phyloP scores from a whole-genome alignment of 140 eudicot species.

The Senecio squalidus region DNA sequence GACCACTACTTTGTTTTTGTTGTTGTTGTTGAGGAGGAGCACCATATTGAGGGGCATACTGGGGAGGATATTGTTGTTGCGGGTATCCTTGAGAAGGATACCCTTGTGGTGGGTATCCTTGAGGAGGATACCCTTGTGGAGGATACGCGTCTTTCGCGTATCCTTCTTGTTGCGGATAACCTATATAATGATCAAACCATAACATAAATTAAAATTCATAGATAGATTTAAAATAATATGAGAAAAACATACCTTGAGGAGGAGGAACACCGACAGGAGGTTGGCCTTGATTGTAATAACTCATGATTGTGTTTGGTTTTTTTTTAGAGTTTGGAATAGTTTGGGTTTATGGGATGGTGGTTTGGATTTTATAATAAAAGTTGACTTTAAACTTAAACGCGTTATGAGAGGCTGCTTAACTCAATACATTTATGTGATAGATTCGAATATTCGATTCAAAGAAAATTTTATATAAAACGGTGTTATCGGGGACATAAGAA shows the following conservation, averaged over 20 bases:
- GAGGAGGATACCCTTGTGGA: slow-evolving; percentile 64
- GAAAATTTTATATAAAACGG: too few species aligned
- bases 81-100: slow-evolving; percentile 54
- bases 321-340: neutral
- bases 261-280: slow-evolving; percentile 94
- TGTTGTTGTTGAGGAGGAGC: slow-evolving; percentile 59
- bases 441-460: too few species aligned
- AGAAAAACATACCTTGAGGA: slow-evolving; percentile 45
- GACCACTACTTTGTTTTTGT: slow-evolving; percentile 33
- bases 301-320: slow-evolving; percentile 29
- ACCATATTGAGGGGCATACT: slow-evolving; percentile 60
- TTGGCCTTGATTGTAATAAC: slow-evolving; percentile 72
- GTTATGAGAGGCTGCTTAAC: too few species aligned
- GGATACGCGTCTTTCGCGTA: slow-evolving; percentile 53
- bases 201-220: neutral
- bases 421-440: too few species aligned
- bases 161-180: slow-evolving; percentile 74
- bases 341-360: neutral
- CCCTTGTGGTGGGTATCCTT: slow-evolving; percentile 36
- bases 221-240: too few species aligned
- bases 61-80: slow-evolving; percentile 52
- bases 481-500: too few species aligned
- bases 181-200: slow-evolving; percentile 9
- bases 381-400: neutral
- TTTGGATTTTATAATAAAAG: slow-evolving; percentile 14